Conservation (phyloP, 225 moss, liverwort and hornwort genomes). For the Polytrichum commune region DNA sequence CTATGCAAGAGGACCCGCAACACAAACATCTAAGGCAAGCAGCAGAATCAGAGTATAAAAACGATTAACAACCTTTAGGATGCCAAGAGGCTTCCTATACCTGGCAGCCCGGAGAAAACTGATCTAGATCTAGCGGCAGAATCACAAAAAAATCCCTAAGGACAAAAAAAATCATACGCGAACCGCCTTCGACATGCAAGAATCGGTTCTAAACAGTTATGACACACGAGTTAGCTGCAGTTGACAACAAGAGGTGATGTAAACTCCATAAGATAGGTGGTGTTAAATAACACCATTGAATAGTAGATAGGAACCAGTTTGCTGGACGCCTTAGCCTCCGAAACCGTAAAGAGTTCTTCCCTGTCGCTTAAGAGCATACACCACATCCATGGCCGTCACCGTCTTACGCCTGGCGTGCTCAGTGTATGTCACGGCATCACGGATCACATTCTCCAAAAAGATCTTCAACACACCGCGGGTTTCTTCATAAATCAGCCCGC, state of each 20-base stretch:
- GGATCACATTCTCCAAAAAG: slow-evolving; percentile 27
- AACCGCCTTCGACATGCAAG: no score
- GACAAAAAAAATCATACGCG: no score
- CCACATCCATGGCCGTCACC: slow-evolving; percentile 26
- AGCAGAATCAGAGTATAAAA: no score
- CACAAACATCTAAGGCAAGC: no score
- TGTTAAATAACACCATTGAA: slow-evolving; percentile 35
- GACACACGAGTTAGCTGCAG: no score
- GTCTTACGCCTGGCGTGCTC: slow-evolving; percentile 28
- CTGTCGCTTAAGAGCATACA: slow-evolving; percentile 25
- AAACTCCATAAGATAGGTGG: slow-evolving; percentile 6
- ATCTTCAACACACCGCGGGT: slow-evolving; percentile 27
- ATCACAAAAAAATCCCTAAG: no score
- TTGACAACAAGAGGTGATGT: background rate
- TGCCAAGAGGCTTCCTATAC: no score
- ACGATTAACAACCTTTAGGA: no score
- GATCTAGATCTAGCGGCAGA: no score
- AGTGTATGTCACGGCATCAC: slow-evolving; percentile 16
- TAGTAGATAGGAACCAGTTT: background rate
- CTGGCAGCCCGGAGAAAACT: no score
- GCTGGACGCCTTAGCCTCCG: slow-evolving; percentile 8
- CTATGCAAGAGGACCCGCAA: no score
- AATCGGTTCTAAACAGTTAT: no score
- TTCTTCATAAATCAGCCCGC: slow-evolving; percentile 24
- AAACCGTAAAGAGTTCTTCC: slow-evolving; percentile 22